Base-by-base conservation (phyloP, 768 basidiomycete genomes). In the Termitomyces sp. region DNA sequence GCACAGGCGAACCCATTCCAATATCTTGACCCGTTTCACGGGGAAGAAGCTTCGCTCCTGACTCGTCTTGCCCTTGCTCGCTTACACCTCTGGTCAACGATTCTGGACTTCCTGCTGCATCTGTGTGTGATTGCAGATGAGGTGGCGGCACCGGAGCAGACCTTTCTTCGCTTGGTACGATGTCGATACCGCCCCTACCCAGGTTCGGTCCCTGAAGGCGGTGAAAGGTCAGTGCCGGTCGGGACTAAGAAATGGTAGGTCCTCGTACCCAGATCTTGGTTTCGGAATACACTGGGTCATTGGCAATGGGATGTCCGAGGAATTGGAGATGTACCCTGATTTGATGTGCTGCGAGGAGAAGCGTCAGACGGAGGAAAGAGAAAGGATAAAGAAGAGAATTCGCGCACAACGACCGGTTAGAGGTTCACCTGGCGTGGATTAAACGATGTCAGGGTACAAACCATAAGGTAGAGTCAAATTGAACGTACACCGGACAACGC, bases 251-350 rank as follows among this genome's bases (percentile, higher is more conserved):
- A n/a, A n/a, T 29, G 47, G 50, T 33, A 18, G 15, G 48, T 24
- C 9, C 18, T 63, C 68, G 41, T 64, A 85, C 90, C 90, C 90
- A 92, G 52, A 91, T 90, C 41, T 79, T 81, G 34, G 77, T 75
- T 58, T 90, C 88, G 18, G 89, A 88, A 71, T 99, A 99, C 3
- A 98, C 81, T 2, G 94, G 92, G 64, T 98, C 97, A 68, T 99
- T 98, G 12, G 92, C 91, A 61, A 99, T 94, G 0, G 97, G 89
- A 67, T 91, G 77, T 1, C 96, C 97, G 56, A 99, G 83, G 71
- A 82, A 98, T 72, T 98, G 97, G 3, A 99, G 81, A 68, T 99
- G 97, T 3, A 99, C 96, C 51, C 97, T 83, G 57, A 98, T 91
- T 72, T 99, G 97, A 73, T 99, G 97, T 0, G 97, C 94, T 97